Conservation (phyloP, 2,329 filamentous ascomycete genomes). For the Ophiostoma ulmi region DNA sequence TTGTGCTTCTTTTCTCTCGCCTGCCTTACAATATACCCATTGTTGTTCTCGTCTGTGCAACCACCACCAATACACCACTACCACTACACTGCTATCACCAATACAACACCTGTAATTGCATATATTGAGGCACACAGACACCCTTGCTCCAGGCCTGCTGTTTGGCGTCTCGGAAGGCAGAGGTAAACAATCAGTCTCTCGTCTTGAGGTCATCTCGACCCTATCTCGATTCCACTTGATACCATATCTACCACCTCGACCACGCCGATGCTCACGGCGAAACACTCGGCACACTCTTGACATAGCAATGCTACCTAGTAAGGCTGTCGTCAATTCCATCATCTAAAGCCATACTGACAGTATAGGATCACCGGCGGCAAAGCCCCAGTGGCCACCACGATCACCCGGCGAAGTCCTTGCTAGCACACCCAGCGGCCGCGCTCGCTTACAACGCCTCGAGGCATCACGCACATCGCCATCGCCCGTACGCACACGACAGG, state of each 20-base stretch:
- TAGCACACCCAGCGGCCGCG: conserved; percentile 71
- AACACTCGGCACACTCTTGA: background rate
- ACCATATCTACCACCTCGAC: background rate
- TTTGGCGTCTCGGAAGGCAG: background rate
- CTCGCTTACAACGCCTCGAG: conserved; percentile 62
- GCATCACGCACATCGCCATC: conserved; percentile 61
- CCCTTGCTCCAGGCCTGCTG: background rate
- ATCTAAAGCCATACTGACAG: background rate
- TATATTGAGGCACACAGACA: background rate
- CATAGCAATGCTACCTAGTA: conserved; percentile 24
- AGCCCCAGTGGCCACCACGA: conserved; percentile 58
- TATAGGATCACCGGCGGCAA: conserved; percentile 31
- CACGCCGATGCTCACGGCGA: background rate
- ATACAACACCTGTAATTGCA: background rate
- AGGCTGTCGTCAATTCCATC: background rate
- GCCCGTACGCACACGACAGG: conserved; percentile 33
- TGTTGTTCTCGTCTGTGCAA: conserved; percentile 6
- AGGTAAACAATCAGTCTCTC: background rate
- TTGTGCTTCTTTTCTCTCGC: background rate
- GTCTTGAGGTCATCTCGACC: background rate
- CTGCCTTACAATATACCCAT: background rate
- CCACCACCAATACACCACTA: background rate
- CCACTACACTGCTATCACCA: background rate
- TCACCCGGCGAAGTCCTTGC: conserved; percentile 61
- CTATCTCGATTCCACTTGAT: background rate